Evolutionary conservation across 768 basidiomycete genomes (phyloP).

Genomic region (Thelephora ganbajun): DNA sequence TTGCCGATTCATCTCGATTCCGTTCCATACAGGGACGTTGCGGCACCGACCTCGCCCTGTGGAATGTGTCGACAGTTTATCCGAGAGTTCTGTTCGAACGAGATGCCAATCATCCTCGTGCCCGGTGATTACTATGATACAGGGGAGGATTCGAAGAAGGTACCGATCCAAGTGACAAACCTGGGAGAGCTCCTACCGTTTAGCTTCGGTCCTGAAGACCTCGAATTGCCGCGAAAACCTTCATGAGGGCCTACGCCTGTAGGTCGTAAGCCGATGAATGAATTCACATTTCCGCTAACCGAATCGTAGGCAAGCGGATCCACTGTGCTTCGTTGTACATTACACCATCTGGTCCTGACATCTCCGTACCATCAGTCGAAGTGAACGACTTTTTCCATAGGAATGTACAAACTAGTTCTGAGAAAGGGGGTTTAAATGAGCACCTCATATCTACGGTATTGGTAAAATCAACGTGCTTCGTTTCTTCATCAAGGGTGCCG

Average conservation of each 20-base stretch:
- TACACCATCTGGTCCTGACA: too few relatives aligned
- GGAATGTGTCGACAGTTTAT: conserved; percentile 89
- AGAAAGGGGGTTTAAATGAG: too few relatives aligned
- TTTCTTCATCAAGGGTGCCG: too few relatives aligned
- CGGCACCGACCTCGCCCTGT: conserved; percentile 64
- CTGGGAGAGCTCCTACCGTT: conserved; percentile 65
- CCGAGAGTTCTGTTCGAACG: conserved; percentile 68
- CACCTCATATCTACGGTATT: too few relatives aligned
- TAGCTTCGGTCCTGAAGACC: conserved; percentile 82
- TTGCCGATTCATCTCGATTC: not conserved
- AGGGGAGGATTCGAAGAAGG: conserved; percentile 29
- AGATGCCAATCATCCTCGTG: conserved; percentile 62
- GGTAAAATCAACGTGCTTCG: too few relatives aligned
- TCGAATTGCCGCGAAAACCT: conserved; percentile 32
- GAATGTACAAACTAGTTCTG: too few relatives aligned
- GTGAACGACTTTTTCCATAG: too few relatives aligned
- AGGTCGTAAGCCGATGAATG: too few relatives aligned
- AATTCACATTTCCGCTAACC: too few relatives aligned
- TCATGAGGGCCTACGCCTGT: not conserved
- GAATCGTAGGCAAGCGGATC: too few relatives aligned
- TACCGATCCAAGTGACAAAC: conserved; percentile 45
- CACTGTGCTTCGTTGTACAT: too few relatives aligned
- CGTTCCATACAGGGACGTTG: conserved; percentile 66
- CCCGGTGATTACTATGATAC: conserved; percentile 45
- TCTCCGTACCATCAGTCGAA: too few relatives aligned